Percentiles rank a stretch among this genome's conserved stretches.
Conservation (phyloP, 371 early-diverging fungal species). For the Dichotomocladium elegans region DNA sequence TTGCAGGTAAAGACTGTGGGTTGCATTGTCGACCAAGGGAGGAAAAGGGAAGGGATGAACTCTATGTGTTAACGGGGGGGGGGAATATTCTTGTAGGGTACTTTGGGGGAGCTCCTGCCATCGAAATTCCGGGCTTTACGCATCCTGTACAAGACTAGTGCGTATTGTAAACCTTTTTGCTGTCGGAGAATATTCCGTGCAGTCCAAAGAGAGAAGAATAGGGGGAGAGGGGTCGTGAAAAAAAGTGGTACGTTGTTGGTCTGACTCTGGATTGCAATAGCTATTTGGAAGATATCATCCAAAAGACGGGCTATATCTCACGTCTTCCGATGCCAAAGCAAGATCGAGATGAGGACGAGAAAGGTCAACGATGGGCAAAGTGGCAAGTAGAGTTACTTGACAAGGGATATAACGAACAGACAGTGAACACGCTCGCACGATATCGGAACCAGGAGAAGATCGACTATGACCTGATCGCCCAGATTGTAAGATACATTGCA, state of each 20-base stretch:
- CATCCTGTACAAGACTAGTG: constrained; percentile 73
- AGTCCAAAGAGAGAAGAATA: no score
- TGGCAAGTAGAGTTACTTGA: constrained; percentile 45
- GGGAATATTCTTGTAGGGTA: constrained; percentile 21
- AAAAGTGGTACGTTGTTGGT: no score
- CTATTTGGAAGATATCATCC: constrained; percentile 59
- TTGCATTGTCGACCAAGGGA: not conserved
- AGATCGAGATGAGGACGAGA: constrained; percentile 20
- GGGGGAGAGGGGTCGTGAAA: no score
- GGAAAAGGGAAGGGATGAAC: not conserved
- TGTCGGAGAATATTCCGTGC: no score
- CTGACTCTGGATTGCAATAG: constrained; percentile 8
- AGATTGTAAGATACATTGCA: constrained; percentile 57
- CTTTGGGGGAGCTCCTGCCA: constrained; percentile 59
- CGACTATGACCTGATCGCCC: constrained; percentile 66
- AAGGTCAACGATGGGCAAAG: constrained; percentile 28
- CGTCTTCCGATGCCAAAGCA: constrained; percentile 31
- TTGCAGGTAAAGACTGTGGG: constrained; percentile 38
- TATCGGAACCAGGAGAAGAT: constrained; percentile 54
- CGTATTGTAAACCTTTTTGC: no score
- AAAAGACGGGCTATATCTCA: constrained; percentile 38
- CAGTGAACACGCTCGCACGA: constrained; percentile 37
- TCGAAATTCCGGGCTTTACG: constrained; percentile 76
- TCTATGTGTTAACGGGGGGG: not conserved
- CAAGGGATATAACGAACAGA: constrained; percentile 43